A percentile compares a stretch with the other conserved stretches of the same genome.
Conservation (phyloP, 2,329 filamentous ascomycete genomes). For the Penicillium corylophilum region DNA sequence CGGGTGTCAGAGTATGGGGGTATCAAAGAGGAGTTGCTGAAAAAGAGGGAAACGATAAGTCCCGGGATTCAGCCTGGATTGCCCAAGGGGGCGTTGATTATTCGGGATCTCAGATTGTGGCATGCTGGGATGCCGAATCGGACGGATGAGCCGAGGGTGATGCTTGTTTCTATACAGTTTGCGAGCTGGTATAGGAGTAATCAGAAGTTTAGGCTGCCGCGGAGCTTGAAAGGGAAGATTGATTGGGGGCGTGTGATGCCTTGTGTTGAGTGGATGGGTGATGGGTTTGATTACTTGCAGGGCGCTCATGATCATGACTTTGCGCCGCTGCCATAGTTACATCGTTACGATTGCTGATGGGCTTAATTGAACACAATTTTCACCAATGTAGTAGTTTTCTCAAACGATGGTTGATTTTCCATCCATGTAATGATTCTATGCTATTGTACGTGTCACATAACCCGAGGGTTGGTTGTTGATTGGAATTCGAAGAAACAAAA, state of each 20-base stretch:
- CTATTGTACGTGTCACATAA: slow-evolving; percentile 31
- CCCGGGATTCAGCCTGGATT: slow-evolving; percentile 43
- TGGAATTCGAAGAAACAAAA: slow-evolving; percentile 18
- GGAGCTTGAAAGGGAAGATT: slow-evolving; percentile 28
- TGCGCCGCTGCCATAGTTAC: slow-evolving; percentile 13
- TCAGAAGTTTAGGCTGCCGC: slow-evolving; percentile 34
- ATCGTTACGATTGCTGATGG: background rate
- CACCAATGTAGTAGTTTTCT: slow-evolving; percentile 1
- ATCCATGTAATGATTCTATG: slow-evolving; percentile 29
- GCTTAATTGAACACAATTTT: background rate
- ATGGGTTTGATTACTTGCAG: slow-evolving; percentile 40
- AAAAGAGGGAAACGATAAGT: slow-evolving; percentile 30
- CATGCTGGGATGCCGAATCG: slow-evolving; percentile 53
- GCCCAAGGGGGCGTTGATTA: slow-evolving; percentile 46
- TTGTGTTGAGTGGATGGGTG: slow-evolving; percentile 38
- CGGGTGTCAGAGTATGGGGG: slow-evolving; percentile 18
- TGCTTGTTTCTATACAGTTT: slow-evolving; percentile 45
- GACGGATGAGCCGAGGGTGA: slow-evolving; percentile 44
- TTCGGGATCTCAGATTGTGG: slow-evolving; percentile 51
- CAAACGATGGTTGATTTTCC: slow-evolving; percentile 27
- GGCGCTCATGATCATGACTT: slow-evolving; percentile 39
- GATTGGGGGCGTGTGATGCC: slow-evolving; percentile 37
- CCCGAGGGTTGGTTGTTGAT: slow-evolving; percentile 16
- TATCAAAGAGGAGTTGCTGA: slow-evolving; percentile 35
- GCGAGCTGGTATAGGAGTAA: slow-evolving; percentile 38